Conservation (phyloP, 305 asterid genomes). For the Withania somnifera region DNA sequence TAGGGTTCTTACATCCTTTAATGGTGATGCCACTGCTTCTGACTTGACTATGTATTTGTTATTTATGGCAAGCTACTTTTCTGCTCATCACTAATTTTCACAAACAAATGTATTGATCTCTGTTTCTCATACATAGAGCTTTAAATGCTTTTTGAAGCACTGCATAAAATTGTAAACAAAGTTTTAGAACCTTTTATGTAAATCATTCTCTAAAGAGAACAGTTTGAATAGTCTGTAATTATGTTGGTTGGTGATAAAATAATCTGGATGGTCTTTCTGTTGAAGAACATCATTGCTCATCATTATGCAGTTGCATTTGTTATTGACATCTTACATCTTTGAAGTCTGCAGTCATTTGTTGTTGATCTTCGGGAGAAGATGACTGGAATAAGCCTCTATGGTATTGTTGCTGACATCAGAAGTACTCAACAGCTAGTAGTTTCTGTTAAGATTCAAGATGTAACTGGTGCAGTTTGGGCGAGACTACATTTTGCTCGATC, state of each 20-base stretch:
- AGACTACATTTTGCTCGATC: constrained; percentile 58
- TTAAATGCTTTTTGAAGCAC: background rate
- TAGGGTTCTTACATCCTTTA: background rate
- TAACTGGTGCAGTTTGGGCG: constrained; percentile 71
- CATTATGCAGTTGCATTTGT: constrained; percentile 5
- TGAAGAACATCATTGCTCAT: background rate
- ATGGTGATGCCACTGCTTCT: constrained; percentile 1
- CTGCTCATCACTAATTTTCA: constrained; percentile 5
- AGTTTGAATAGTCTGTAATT: background rate
- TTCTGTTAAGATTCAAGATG: constrained; percentile 61
- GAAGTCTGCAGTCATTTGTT: constrained; percentile 81
- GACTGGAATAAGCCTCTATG: constrained; percentile 85
- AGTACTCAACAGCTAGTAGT: constrained; percentile 30
- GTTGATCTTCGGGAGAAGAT: constrained; percentile 80
- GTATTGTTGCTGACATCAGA: constrained; percentile 44
- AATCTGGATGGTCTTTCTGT: background rate
- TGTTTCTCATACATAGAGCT: background rate
- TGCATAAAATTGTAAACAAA: background rate
- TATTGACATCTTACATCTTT: constrained; percentile 28
- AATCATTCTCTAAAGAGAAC: background rate
- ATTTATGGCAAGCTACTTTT: background rate
- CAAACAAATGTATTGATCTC: background rate
- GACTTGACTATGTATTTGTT: background rate
- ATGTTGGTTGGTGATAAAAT: background rate
- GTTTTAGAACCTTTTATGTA: background rate